These are phyloP conservation scores for Sanguinoderma infundibulare DNA, from an alignment of 1,284 basidiomycete genomes.

Conservation along the genomic window DNA sequence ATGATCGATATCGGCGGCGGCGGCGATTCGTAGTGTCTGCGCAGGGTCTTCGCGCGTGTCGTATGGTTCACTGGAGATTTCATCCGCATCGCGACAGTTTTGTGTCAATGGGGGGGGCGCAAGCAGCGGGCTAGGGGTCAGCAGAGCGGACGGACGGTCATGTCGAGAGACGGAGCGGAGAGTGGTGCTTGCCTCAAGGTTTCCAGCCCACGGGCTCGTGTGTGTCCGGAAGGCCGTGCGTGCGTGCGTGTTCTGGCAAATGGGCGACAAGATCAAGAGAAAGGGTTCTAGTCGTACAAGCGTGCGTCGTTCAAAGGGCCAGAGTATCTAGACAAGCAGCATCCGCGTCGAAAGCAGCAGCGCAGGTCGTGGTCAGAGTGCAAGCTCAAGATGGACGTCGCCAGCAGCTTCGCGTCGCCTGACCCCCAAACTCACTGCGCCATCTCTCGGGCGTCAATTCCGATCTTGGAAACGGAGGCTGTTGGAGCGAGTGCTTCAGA, in stretches of 20 bases:
- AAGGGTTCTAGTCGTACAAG: slow-evolving; percentile 8
- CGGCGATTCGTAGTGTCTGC: slow-evolving; percentile 25
- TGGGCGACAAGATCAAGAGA: no score
- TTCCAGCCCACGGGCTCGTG: slow-evolving; percentile 11
- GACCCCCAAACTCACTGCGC: neutral
- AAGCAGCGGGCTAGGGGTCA: neutral
- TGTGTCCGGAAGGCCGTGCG: slow-evolving; percentile 4
- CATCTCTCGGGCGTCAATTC: neutral
- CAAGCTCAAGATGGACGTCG: neutral
- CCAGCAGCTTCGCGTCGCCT: slow-evolving; percentile 1
- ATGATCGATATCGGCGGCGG: slow-evolving; percentile 38
- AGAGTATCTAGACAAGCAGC: slow-evolving; percentile 9
- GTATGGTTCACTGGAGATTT: slow-evolving; percentile 16
- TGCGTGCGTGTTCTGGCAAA: neutral
- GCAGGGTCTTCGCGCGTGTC: slow-evolving; percentile 15
- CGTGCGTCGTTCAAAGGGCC: neutral
- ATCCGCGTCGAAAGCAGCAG: neutral
- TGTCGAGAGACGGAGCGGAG: neutral
- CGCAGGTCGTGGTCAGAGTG: slow-evolving; percentile 1
- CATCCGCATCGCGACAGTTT: slow-evolving; percentile 18
- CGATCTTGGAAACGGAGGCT: no score
- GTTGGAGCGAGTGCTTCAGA: neutral
- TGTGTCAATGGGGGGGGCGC: no score
- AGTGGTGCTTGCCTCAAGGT: slow-evolving; percentile 14
- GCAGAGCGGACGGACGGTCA: neutral